Percentiles rank a stretch among this genome's conserved stretches.
Evolutionary conservation across 176 grass and related monocot species (phyloP).

Genomic region (Neostapfia colusana): DNA sequence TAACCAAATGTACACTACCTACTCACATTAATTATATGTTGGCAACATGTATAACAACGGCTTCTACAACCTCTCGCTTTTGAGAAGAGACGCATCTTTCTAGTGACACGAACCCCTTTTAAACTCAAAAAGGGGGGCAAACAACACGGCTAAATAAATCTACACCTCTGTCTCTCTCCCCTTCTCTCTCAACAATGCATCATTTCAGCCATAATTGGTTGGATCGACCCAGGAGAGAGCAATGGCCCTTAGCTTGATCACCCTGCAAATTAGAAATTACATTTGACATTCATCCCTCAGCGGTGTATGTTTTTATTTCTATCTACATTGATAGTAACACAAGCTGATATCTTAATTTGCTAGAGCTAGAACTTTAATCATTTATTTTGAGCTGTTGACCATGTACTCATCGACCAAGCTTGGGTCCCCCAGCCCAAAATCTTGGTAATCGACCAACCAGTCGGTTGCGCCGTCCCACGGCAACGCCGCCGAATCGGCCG

Average conservation of each 20-base stretch:
- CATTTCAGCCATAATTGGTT: slow-evolving; percentile 18
- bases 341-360: slow-evolving; percentile 32
- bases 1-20: slow-evolving; percentile 13
- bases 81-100: slow-evolving; percentile 27
- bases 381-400: slow-evolving; percentile 45
- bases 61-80: slow-evolving; percentile 31
- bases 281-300: slow-evolving; percentile 15
- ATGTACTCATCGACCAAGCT: slow-evolving; percentile 34
- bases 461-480: slow-evolving; percentile 56
- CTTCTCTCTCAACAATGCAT: slow-evolving; percentile 19
- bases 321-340: slow-evolving; percentile 43
- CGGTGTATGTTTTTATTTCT: slow-evolving; percentile 16
- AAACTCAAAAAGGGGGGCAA: not conserved
- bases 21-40: slow-evolving; percentile 3
- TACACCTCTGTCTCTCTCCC: slow-evolving; percentile 18
- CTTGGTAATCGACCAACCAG: slow-evolving; percentile 84
- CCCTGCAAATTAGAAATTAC: not conserved
- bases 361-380: slow-evolving; percentile 44
- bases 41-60: slow-evolving; percentile 19
- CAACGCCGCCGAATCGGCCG: slow-evolving; percentile 16
- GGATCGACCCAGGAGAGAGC: not conserved
- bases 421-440: slow-evolving; percentile 51
- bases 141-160: slow-evolving; percentile 8
- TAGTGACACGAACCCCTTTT: slow-evolving; percentile 27
- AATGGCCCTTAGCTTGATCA: slow-evolving; percentile 7